Conservation (phyloP, 2,329 filamentous ascomycete species). For the Aspergillus ibericus region DNA sequence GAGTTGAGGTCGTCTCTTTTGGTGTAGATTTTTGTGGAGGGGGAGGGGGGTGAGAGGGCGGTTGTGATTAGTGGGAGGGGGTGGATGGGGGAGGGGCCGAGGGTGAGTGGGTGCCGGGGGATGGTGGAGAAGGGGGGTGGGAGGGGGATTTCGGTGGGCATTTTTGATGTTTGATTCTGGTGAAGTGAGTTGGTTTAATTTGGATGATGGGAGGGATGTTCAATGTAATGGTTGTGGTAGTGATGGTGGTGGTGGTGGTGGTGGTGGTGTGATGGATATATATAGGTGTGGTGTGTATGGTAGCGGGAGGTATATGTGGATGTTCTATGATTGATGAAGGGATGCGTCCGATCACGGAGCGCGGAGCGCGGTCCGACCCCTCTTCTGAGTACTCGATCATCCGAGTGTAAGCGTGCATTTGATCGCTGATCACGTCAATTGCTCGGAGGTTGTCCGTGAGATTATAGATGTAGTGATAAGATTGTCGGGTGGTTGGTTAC, state of each 20-base stretch:
- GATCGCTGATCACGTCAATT: too few relatives aligned
- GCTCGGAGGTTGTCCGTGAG: not conserved
- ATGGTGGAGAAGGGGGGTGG: constrained; percentile 65
- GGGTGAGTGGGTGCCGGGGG: constrained; percentile 61
- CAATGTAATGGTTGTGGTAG: not conserved
- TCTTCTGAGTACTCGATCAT: not conserved
- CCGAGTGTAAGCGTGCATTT: not conserved
- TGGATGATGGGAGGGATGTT: not conserved
- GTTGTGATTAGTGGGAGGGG: constrained; percentile 63
- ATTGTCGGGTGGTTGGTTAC: not conserved
- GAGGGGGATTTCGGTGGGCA: constrained; percentile 35
- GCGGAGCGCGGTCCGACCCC: not conserved
- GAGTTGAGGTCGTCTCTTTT: constrained; percentile 73
- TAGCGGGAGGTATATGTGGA: not conserved
- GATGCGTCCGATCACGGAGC: not conserved
- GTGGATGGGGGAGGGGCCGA: constrained; percentile 69
- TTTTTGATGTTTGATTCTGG: not conserved
- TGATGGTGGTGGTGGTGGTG: not conserved
- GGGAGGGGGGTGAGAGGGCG: constrained; percentile 51
- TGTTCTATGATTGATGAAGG: too few relatives aligned
- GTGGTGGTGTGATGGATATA: not conserved
- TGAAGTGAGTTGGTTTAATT: too few relatives aligned
- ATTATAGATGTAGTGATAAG: not conserved
- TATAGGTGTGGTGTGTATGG: not conserved
- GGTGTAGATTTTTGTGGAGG: constrained; percentile 58